Evolutionary conservation across 2,329 filamentous ascomycete species (phyloP).

Genomic region (Fusarium sp.): DNA sequence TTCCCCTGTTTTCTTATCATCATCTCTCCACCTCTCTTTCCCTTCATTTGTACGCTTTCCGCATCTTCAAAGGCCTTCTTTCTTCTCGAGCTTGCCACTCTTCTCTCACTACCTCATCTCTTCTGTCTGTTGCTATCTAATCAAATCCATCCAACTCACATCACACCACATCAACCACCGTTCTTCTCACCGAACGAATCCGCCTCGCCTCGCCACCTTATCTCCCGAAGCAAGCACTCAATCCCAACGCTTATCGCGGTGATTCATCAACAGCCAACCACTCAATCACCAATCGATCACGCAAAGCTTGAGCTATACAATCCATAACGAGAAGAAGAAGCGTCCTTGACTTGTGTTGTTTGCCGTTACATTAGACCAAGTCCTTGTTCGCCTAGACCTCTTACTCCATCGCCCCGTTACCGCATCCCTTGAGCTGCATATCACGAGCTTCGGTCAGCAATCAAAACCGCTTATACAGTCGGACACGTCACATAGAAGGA

Average conservation of each 20-base stretch:
- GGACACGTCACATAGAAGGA: slow-evolving; percentile 22
- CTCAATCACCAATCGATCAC: slow-evolving; percentile 23
- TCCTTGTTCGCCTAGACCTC: slow-evolving; percentile 32
- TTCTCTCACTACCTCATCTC: slow-evolving; percentile 37
- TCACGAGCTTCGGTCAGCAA: slow-evolving; percentile 18
- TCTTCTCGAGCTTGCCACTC: slow-evolving; percentile 49
- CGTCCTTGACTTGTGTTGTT: slow-evolving; percentile 38
- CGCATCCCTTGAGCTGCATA: slow-evolving; percentile 14
- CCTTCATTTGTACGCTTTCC: slow-evolving; percentile 46
- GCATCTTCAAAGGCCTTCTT: slow-evolving; percentile 48
- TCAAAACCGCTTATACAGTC: slow-evolving; percentile 14
- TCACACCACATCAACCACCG: slow-evolving; percentile 12
- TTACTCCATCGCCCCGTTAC: slow-evolving; percentile 12
- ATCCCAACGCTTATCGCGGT: slow-evolving; percentile 35
- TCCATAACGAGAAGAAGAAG: slow-evolving; percentile 48
- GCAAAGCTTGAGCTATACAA: slow-evolving; percentile 32
- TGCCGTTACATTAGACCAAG: slow-evolving; percentile 29
- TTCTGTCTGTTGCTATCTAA: slow-evolving; percentile 29
- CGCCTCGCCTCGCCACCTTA: slow-evolving; percentile 42
- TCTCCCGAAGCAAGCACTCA: slow-evolving; percentile 35
- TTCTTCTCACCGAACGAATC: slow-evolving; percentile 32
- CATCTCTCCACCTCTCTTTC: slow-evolving; percentile 47
- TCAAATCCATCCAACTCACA: slow-evolving; percentile 17
- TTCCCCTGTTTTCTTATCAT: slow-evolving; percentile 47
- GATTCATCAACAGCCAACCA: slow-evolving; percentile 24